Conservation (phyloP, 139 green algal species). For the Gonium pectorale region DNA sequence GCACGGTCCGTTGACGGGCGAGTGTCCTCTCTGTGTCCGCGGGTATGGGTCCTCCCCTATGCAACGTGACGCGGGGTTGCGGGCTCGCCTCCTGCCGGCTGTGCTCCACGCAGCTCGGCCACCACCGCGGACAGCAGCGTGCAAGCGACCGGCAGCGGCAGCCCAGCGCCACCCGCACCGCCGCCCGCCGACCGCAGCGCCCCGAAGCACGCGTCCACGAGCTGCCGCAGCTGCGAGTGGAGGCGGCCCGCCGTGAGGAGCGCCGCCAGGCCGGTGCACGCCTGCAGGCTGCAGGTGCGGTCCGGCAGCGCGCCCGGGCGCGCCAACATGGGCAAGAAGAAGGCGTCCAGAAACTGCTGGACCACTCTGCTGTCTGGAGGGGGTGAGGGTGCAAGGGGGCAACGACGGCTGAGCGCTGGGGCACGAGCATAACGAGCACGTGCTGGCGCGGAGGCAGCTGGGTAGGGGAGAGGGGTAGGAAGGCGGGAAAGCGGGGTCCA, state of each 20-base stretch:
- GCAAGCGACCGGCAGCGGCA: background rate
- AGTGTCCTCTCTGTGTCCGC: too few species aligned
- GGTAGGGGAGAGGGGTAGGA: too few species aligned
- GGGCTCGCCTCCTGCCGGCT: too few species aligned
- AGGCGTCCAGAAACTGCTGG: conserved; percentile 40
- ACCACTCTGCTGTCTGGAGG: conserved; percentile 12
- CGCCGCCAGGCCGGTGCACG: background rate
- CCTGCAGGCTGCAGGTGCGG: conserved; percentile 24
- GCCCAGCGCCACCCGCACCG: background rate
- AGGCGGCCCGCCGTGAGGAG: background rate
- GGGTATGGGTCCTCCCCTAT: too few species aligned
- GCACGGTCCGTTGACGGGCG: too few species aligned
- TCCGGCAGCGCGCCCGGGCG: background rate
- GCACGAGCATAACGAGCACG: too few species aligned
- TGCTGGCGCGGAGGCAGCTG: too few species aligned
- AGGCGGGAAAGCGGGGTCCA: too few species aligned
- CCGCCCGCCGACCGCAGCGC: background rate
- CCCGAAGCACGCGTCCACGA: background rate
- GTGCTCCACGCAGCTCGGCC: conserved; percentile 3
- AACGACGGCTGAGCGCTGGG: too few species aligned
- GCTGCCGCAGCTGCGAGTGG: conserved; percentile 33
- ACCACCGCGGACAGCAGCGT: conserved; percentile 1
- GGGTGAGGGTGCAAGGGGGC: background rate
- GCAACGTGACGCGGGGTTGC: background rate
- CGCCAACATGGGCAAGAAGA: conserved; percentile 44